Evolutionary conservation across 2,329 filamentous ascomycete genomes (phyloP).

Genomic region (Penicillium sclerotiorum): DNA sequence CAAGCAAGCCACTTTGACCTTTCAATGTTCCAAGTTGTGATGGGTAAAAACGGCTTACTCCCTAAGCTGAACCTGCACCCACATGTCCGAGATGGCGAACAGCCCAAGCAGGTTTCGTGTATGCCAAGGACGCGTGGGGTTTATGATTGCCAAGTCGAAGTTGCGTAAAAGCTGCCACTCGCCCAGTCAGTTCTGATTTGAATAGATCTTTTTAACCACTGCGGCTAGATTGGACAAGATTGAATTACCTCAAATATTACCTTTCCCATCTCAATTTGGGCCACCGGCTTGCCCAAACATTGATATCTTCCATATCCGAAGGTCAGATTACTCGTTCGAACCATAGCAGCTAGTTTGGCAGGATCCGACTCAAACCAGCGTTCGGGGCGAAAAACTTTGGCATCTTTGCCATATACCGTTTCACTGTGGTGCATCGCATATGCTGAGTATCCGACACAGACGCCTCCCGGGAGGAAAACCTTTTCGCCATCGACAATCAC

Average conservation of each 20-base stretch:
- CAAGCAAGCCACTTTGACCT: too few relatives aligned
- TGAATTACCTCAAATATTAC: slow-evolving; percentile 15
- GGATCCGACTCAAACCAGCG: slow-evolving; percentile 19
- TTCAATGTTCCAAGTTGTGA: too few relatives aligned
- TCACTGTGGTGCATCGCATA: slow-evolving; percentile 20
- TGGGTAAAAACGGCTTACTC: too few relatives aligned
- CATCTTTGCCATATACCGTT: slow-evolving; percentile 19
- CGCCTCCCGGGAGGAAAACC: slow-evolving; percentile 16
- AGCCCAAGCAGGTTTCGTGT: slow-evolving; percentile 18
- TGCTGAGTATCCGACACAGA: slow-evolving; percentile 19
- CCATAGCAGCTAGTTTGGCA: slow-evolving; percentile 12
- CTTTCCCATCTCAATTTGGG: slow-evolving; percentile 20
- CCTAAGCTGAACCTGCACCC: slow-evolving; percentile 21
- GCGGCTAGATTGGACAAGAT: background rate
- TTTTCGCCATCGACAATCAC: slow-evolving; percentile 17
- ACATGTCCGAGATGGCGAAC: slow-evolving; percentile 22
- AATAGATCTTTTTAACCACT: background rate
- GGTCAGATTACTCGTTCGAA: slow-evolving; percentile 18
- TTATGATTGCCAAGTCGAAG: slow-evolving; percentile 20
- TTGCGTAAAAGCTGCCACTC: slow-evolving; percentile 17
- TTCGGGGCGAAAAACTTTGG: slow-evolving; percentile 19
- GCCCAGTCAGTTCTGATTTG: background rate
- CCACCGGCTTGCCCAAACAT: slow-evolving; percentile 22
- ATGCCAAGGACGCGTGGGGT: slow-evolving; percentile 19
- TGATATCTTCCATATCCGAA: slow-evolving; percentile 21